Conservation (phyloP, 163 green algal genomes). For the Picocystis sp. region DNA sequence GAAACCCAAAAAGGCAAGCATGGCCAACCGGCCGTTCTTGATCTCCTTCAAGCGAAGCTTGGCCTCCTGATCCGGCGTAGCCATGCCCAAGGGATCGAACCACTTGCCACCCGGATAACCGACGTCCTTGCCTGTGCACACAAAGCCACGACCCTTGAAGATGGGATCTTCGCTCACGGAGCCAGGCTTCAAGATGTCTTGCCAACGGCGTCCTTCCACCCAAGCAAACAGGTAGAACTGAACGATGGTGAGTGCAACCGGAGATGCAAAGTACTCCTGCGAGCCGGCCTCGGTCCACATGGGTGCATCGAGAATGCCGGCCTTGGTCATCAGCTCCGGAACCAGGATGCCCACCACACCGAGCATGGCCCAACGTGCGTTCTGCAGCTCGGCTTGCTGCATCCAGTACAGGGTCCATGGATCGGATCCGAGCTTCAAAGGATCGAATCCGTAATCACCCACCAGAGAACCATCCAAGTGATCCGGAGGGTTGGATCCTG, state of each 20-base stretch:
- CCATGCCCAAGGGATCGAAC: slow-evolving; percentile 64
- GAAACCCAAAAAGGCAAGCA: slow-evolving; percentile 8
- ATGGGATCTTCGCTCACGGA: slow-evolving; percentile 33
- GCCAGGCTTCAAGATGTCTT: slow-evolving; percentile 72
- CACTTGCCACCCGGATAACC: slow-evolving; percentile 23
- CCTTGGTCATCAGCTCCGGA: slow-evolving; percentile 13
- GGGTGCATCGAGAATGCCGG: neutral
- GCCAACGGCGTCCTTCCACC: slow-evolving; percentile 32
- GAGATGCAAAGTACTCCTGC: neutral
- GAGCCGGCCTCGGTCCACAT: slow-evolving; percentile 5
- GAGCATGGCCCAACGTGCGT: slow-evolving; percentile 32
- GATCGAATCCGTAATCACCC: slow-evolving; percentile 50
- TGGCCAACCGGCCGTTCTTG: slow-evolving; percentile 8
- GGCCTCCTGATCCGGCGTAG: slow-evolving; percentile 7
- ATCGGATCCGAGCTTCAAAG: slow-evolving; percentile 21
- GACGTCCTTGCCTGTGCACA: neutral
- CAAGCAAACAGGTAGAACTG: too few relatives aligned
- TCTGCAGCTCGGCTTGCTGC: slow-evolving; percentile 35
- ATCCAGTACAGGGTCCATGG: slow-evolving; percentile 22
- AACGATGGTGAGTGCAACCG: too few relatives aligned
- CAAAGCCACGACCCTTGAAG: too few relatives aligned
- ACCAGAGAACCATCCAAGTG: slow-evolving; percentile 39
- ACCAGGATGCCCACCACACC: slow-evolving; percentile 25
- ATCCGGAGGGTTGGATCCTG: slow-evolving; percentile 13
- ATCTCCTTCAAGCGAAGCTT: slow-evolving; percentile 8